Percentiles rank a stretch among this genome's conserved stretches.
These are phyloP conservation scores for Carpediemonas membranifera DNA, from an alignment of 78 protist species.

Conservation along the genomic window DNA sequence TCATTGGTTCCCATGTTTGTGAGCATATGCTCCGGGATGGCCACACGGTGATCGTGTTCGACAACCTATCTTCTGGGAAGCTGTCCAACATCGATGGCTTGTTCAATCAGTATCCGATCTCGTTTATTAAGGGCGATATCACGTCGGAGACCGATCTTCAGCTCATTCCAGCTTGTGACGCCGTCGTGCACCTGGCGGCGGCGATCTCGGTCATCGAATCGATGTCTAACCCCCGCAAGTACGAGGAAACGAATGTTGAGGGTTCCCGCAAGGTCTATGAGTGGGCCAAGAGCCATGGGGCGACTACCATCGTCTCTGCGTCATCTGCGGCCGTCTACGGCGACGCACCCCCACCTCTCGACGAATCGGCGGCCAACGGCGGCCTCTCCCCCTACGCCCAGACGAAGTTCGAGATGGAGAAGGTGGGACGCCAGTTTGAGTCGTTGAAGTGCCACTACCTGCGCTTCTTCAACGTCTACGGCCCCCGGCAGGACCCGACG, in stretches of 20 bases:
- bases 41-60: no score
- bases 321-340: constrained; percentile 40
- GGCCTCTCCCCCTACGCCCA: constrained; percentile 36
- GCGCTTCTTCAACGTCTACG: constrained; percentile 36
- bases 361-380: not conserved
- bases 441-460: not conserved
- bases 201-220: constrained; percentile 25
- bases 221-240: constrained; percentile 21
- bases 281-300: constrained; percentile 1
- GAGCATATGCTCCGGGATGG: no score
- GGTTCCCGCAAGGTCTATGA: constrained; percentile 14
- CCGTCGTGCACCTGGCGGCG: constrained; percentile 30
- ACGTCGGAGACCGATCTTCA: no score
- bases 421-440: not conserved
- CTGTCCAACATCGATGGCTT: not conserved
- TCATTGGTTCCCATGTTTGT: constrained; percentile 3
- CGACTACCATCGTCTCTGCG: constrained; percentile 8
- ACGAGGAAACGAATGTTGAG: constrained; percentile 12
- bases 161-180: no score
- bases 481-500: constrained; percentile 35
- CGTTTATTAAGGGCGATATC: no score
- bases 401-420: constrained; percentile 30
- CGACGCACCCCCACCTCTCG: not conserved
- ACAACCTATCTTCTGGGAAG: no score
- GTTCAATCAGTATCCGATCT: no score